Percentiles rank a stretch among this genome's conserved stretches.
Conservation (phyloP, 352 stramenopile genomes). For the Globisporangium paroecandrum region DNA sequence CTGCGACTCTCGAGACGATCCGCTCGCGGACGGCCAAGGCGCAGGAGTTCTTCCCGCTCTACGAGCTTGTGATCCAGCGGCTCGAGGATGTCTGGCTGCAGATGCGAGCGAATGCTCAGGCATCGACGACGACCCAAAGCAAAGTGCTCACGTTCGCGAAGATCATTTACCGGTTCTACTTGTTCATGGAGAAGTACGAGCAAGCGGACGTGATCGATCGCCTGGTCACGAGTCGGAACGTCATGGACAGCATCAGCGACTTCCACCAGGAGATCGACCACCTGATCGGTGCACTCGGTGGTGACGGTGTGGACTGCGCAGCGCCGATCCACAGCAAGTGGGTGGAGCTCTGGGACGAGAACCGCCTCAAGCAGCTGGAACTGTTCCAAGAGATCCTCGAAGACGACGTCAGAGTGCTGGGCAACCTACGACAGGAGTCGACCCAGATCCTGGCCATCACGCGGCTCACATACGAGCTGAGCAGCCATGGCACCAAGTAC, state of each 20-base stretch:
- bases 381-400: conserved; percentile 3
- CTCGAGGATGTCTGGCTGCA: conserved; percentile 6
- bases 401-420: neutral
- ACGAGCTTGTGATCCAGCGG: neutral
- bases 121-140: neutral
- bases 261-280: conserved; percentile 16
- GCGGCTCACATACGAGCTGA: conserved; percentile 9
- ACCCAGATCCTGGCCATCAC: conserved; percentile 9
- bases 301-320: neutral
- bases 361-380: neutral
- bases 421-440: neutral
- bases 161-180: conserved; percentile 8
- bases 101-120: neutral
- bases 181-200: conserved; percentile 6
- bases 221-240: conserved; percentile 7
- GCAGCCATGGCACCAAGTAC: conserved; percentile 6
- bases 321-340: neutral
- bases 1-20: neutral
- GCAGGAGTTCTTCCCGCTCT: conserved; percentile 7
- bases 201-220: neutral
- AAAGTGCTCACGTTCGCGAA: conserved; percentile 8
- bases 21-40: neutral
- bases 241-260: conserved; percentile 6
- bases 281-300: neutral
- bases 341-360: conserved; percentile 3